A percentile compares a stretch with the other conserved stretches of the same genome.
These are phyloP conservation scores for Colletotrichum sublineola DNA, from an alignment of 2,329 filamentous ascomycete species.

Conservation along the genomic window DNA sequence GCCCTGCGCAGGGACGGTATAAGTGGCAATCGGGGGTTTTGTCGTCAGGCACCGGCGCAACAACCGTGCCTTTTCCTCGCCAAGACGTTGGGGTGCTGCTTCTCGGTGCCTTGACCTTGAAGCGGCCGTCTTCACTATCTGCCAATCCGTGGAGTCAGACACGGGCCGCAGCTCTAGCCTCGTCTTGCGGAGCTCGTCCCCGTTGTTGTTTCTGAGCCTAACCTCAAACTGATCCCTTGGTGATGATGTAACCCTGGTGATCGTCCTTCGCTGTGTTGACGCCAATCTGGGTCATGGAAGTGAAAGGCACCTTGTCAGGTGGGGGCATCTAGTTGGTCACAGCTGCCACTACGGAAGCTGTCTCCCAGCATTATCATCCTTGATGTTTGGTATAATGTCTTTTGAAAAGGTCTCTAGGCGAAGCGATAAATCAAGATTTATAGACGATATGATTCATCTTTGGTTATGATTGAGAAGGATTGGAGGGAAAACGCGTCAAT, in stretches of 20 bases:
- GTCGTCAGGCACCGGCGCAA: conserved; percentile 13
- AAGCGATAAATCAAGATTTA: background rate
- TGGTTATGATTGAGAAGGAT: background rate
- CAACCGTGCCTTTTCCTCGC: background rate
- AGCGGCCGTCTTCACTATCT: conserved; percentile 20
- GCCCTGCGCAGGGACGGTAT: conserved; percentile 7
- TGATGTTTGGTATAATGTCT: no score
- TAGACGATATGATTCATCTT: no score
- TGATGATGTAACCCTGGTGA: conserved; percentile 24
- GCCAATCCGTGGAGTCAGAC: conserved; percentile 13
- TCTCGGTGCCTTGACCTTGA: background rate
- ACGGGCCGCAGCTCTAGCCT: conserved; percentile 16
- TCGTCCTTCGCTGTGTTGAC: background rate
- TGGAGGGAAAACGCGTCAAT: background rate
- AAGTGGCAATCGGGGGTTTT: conserved; percentile 16
- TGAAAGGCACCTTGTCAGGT: conserved; percentile 1
- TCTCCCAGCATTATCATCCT: background rate
- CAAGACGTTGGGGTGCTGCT: background rate
- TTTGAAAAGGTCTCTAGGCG: background rate
- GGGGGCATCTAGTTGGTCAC: background rate
- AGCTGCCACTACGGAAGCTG: conserved; percentile 19
- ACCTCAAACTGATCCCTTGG: background rate
- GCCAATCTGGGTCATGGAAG: background rate
- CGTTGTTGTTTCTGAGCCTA: conserved; percentile 5
- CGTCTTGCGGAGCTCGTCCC: conserved; percentile 6